Evolutionary conservation across 257 asterid genomes (phyloP).

Genomic region (Solanum clarkiae): DNA sequence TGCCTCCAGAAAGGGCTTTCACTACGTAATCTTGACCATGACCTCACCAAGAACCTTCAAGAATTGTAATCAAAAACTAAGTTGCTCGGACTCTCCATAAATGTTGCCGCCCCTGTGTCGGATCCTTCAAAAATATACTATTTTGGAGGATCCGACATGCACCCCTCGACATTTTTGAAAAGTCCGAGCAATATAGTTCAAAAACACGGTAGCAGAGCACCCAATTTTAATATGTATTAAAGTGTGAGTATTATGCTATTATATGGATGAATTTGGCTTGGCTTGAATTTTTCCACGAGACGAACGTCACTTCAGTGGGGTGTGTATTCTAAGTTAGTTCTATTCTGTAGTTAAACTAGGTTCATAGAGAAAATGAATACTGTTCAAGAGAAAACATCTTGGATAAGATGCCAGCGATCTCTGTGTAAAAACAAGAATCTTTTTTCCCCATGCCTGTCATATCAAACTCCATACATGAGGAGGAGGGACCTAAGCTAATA

Average conservation of each 20-base stretch:
- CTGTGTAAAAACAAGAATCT: neutral
- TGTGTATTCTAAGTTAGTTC: neutral
- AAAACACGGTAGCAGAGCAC: neutral
- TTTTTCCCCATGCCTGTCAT: neutral
- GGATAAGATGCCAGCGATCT: neutral
- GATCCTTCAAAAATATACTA: no score
- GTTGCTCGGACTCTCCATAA: no score
- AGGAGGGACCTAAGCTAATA: neutral
- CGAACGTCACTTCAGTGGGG: neutral
- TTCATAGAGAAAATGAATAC: neutral
- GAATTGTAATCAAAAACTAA: neutral
- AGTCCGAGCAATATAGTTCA: neutral
- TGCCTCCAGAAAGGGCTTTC: neutral
- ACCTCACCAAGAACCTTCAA: neutral
- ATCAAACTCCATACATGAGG: neutral
- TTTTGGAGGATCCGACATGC: no score
- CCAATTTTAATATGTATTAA: no score
- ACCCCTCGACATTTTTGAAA: no score
- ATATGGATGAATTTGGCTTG: neutral
- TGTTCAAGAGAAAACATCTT: neutral
- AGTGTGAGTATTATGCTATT: neutral
- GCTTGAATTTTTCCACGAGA: neutral
- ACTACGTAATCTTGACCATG: neutral
- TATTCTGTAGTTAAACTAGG: neutral
- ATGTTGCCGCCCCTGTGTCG: no score